Evolutionary conservation across 192 early-diverging fungal genomes (phyloP), one percentile per base, ranked within the genome.

Genomic region (Coemansia sp.): DNA sequence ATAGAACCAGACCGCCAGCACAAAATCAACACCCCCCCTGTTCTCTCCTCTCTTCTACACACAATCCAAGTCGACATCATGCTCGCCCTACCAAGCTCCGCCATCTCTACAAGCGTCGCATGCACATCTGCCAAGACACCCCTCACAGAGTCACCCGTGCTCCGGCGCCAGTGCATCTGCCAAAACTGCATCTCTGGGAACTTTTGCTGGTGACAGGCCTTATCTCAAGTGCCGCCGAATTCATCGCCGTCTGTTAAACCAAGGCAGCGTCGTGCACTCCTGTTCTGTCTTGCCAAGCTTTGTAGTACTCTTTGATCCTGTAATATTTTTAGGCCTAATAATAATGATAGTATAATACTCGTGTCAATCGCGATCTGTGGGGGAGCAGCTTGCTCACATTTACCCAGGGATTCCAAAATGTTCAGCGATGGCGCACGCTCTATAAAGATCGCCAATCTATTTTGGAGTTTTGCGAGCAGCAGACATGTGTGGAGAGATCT

Each of bases 381-480:
- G 24, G 27, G 32, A 29, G 29, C 29, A 7, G 15, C 15, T 30
- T 56, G 53, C 29, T 32, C 53, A 5, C 24, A 56, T 56, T 32
- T 56, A 56, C 27, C 53, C 53, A 56, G 29, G 34, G 3, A 56
- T 34, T 24, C 13, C 53, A 56, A 32, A 56, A 32, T 55, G 53
- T 56, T 56, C 53, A 56, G 29, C 29, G 53, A 56, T 56, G 27
- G 53, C 29, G 53, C 53, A 56, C 16, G 53, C 15, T 34, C 53
- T 6, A 32, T 30, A 56, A 62, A 29, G 27, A 56, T 56, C 53
- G 30, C 29, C 27, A 13, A 11, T 47, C 61, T 73, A 82, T 37
- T 68, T 75, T 40, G 79, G 74, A 22, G 70, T 82, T 44, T 82
- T 82, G 64, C 79, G 79, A 44, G 58, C 44, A 55, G 35, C 69